Evolutionary conservation across 805 yeast genomes (phyloP).

Genomic region (Kuraishia hungarica): DNA sequence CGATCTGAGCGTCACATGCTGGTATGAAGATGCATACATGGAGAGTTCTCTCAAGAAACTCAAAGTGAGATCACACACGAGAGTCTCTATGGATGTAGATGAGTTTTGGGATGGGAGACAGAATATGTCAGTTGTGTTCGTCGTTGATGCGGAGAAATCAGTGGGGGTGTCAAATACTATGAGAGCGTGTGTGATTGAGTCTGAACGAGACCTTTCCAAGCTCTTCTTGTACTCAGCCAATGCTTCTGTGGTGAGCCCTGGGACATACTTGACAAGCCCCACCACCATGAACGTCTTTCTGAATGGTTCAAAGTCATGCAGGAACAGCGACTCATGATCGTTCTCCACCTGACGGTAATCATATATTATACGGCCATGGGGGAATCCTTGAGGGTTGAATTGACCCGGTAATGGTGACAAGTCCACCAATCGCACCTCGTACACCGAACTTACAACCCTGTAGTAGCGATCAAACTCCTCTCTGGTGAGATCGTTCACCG

Average conservation of each 20-base stretch:
- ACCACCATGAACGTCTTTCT: constrained; percentile 63
- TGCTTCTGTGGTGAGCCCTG: constrained; percentile 14
- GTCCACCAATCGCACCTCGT: constrained; percentile 68
- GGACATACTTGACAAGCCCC: constrained; percentile 29
- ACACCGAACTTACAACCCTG: constrained; percentile 33
- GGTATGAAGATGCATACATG: constrained; percentile 61
- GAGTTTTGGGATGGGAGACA: constrained; percentile 6
- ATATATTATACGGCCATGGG: constrained; percentile 64
- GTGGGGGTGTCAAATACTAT: constrained; percentile 45
- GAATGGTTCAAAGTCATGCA: constrained; percentile 87
- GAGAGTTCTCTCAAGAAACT: constrained; percentile 58
- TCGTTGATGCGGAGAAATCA: neutral
- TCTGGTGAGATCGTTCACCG: constrained; percentile 42
- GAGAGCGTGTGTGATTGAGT: constrained; percentile 44
- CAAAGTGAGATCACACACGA: constrained; percentile 64
- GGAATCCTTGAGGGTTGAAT: constrained; percentile 82
- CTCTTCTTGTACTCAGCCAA: constrained; percentile 21
- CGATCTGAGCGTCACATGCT: constrained; percentile 73
- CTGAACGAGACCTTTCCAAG: constrained; percentile 39
- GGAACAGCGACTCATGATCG: constrained; percentile 51
- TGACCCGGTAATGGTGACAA: constrained; percentile 55
- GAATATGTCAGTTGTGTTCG: constrained; percentile 11
- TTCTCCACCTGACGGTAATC: constrained; percentile 38
- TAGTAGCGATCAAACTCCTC: constrained; percentile 34
- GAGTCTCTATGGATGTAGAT: constrained; percentile 41